Conservation (phyloP, 345 rosid genomes). For the Erodium maritimum region DNA sequence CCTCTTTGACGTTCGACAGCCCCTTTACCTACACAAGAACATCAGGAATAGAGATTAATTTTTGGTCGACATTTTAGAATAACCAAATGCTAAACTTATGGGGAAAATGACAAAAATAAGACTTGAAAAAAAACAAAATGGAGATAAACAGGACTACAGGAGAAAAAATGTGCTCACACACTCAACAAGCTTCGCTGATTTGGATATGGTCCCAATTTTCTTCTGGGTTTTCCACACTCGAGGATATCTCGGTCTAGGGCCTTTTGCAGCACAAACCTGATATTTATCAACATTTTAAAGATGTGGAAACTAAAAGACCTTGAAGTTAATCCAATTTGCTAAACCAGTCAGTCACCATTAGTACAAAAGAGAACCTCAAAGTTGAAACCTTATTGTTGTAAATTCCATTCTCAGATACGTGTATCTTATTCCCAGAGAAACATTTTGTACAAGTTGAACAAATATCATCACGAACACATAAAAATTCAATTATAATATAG, state of each 20-base stretch:
- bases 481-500: too few relatives aligned
- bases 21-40: conserved; percentile 44
- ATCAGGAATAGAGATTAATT: background rate
- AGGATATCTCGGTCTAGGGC: conserved; percentile 85
- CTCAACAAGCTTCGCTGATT: conserved; percentile 57
- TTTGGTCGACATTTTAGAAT: too few relatives aligned
- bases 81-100: too few relatives aligned
- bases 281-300: conserved; percentile 4
- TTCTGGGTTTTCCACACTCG: conserved; percentile 77
- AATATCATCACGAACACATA: background rate
- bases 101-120: too few relatives aligned
- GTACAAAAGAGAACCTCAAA: too few relatives aligned
- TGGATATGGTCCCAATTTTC: conserved; percentile 73
- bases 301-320: background rate
- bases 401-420: background rate
- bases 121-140: too few relatives aligned
- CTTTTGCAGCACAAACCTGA: conserved; percentile 78
- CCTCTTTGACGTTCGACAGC: conserved; percentile 81
- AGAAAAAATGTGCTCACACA: conserved; percentile 37
- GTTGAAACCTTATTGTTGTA: too few relatives aligned
- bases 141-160: too few relatives aligned
- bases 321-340: background rate
- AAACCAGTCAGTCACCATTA: background rate
- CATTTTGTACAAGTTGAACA: too few relatives aligned
- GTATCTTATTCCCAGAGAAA: too few relatives aligned